A percentile compares a stretch with the other conserved stretches of the same genome.
phyloP scores from a whole-genome alignment of 225 moss, liverwort and hornwort species.

The Sphagnum tenellum region DNA sequence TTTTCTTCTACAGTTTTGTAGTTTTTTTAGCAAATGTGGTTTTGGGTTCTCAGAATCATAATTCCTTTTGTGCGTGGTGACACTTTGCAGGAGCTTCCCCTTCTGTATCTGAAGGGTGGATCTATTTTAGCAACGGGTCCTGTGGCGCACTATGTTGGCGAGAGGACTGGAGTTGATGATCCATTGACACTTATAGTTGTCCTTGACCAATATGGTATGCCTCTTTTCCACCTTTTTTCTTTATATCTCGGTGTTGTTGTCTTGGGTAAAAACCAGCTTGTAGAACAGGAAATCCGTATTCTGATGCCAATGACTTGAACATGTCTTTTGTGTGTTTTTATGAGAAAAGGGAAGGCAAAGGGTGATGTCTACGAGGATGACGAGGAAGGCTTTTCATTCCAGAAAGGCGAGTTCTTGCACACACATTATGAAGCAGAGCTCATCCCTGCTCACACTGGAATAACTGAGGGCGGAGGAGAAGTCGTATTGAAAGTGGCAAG shows the following conservation, averaged over 20 bases:
- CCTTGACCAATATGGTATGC: slow-evolving; percentile 55
- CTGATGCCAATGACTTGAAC: no score
- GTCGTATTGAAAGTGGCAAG: slow-evolving; percentile 43
- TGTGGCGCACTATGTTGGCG: slow-evolving; percentile 56
- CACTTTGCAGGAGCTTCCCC: slow-evolving; percentile 67
- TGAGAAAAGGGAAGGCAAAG: slow-evolving; percentile 52
- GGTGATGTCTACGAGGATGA: slow-evolving; percentile 78
- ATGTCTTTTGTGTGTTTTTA: no score
- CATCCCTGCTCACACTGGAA: slow-evolving; percentile 11
- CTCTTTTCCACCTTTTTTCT: no score
- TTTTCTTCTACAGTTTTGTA: no score
- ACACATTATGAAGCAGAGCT: slow-evolving; percentile 58
- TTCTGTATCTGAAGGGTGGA: slow-evolving; percentile 77
- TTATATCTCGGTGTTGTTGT: no score
- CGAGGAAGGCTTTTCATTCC: slow-evolving; percentile 59
- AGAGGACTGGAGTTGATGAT: slow-evolving; percentile 33
- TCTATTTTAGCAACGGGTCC: slow-evolving; percentile 71
- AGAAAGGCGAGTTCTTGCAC: slow-evolving; percentile 49
- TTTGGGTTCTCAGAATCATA: no score
- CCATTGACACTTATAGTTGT: slow-evolving; percentile 60
- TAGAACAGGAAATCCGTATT: no score
- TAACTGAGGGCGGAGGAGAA: slow-evolving; percentile 16
- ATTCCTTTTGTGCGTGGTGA: no score
- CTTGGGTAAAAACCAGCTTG: no score
- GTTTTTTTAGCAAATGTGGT: no score